These are phyloP conservation scores for Tuctoria greenei DNA, from an alignment of 176 grass and related monocot species.

Conservation along the genomic window DNA sequence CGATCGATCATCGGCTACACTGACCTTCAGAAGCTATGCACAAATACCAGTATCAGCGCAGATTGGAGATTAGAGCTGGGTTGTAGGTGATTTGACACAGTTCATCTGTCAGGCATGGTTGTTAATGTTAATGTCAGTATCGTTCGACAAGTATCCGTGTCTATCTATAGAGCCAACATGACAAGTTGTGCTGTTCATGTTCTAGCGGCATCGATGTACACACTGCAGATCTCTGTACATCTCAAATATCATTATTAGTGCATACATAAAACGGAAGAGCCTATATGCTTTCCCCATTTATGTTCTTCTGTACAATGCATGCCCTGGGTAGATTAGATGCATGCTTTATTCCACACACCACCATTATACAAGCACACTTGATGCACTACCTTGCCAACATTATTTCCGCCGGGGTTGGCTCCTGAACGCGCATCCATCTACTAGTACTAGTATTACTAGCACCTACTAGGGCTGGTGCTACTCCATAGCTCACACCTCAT, in stretches of 20 bases:
- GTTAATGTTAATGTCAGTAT: conserved; percentile 10
- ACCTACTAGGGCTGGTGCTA: conserved; percentile 29
- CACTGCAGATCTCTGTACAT: not conserved
- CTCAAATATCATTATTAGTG: conserved; percentile 23
- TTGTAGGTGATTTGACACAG: conserved; percentile 54
- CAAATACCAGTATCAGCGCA: conserved; percentile 65
- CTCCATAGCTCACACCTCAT: not conserved
- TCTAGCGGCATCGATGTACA: conserved; percentile 13
- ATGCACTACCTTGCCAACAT: conserved; percentile 32
- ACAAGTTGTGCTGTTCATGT: not conserved
- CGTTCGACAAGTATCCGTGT: not conserved
- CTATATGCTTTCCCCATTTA: conserved; percentile 22
- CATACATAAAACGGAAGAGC: conserved; percentile 15
- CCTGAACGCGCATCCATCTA: conserved; percentile 33
- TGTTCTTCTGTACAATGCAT: conserved; percentile 31
- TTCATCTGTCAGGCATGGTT: not conserved
- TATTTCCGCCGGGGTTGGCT: conserved; percentile 38
- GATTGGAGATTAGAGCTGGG: conserved; percentile 59
- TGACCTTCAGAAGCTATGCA: conserved; percentile 92
- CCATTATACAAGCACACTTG: conserved; percentile 25
- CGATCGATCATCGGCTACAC: conserved; percentile 87
- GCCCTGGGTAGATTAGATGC: conserved; percentile 9
- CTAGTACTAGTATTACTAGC: not conserved
- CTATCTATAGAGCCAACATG: conserved; percentile 41
- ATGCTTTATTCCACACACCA: conserved; percentile 42